Conservation (phyloP, 805 yeast species). For the Barnettozyma botsteinii region DNA sequence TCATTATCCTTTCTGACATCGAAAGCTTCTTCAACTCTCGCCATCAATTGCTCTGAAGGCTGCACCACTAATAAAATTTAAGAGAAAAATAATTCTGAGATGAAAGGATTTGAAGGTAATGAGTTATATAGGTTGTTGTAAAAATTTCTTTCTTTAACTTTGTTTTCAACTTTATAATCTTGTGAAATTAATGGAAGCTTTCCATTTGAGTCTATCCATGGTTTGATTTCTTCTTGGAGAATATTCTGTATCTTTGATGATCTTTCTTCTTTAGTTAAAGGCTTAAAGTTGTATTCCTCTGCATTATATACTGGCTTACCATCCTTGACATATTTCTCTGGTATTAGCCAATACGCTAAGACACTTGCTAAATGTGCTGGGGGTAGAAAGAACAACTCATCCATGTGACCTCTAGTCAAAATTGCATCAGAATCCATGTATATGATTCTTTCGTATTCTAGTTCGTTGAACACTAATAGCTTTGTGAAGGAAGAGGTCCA, state of each 20-base stretch:
- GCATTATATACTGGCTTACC: constrained; percentile 3
- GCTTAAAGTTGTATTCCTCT: neutral
- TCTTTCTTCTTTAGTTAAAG: constrained; percentile 4
- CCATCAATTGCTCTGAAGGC: constrained; percentile 33
- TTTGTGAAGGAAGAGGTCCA: constrained; percentile 45
- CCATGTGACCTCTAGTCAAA: constrained; percentile 37
- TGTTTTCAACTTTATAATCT: neutral
- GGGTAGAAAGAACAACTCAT: constrained; percentile 48
- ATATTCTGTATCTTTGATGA: neutral
- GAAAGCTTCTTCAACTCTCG: constrained; percentile 19
- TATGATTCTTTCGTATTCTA: constrained; percentile 45
- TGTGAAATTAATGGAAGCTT: neutral
- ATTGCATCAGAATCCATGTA: constrained; percentile 54
- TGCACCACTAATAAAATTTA: constrained; percentile 53
- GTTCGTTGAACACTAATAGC: constrained; percentile 42
- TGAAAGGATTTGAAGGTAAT: constrained; percentile 31
- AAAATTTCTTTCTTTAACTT: constrained; percentile 9
- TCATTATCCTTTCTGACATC: constrained; percentile 29
- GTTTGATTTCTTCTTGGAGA: constrained; percentile 1
- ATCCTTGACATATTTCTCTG: constrained; percentile 19
- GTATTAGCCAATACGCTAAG: constrained; percentile 35
- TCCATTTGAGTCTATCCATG: neutral
- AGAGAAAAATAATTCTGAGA: constrained; percentile 28
- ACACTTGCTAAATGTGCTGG: constrained; percentile 42
- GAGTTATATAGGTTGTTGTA: constrained; percentile 30